A percentile compares a stretch with the other conserved stretches of the same genome.
Conservation (phyloP, 202 grass and related monocot genomes). For the Dendrocalamus latiflorus region DNA sequence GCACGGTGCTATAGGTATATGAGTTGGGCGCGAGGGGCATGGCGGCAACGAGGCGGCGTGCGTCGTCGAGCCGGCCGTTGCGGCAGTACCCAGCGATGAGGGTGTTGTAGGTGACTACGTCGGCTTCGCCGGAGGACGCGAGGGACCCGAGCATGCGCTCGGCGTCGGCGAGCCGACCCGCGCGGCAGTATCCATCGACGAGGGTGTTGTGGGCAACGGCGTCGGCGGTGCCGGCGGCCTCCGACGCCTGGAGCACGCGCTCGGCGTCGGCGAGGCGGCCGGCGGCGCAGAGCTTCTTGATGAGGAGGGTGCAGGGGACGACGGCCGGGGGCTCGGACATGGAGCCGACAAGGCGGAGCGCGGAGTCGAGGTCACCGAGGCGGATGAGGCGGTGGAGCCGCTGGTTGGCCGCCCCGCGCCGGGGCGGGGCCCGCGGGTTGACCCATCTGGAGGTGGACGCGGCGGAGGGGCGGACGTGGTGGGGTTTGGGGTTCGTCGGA, state of each 20-base stretch:
- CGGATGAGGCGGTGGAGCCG: background rate
- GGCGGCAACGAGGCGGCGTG: constrained; percentile 9
- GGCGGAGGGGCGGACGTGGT: background rate
- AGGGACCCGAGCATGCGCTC: constrained; percentile 24
- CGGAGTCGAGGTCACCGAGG: background rate
- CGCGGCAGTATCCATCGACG: constrained; percentile 30
- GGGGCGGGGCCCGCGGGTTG: background rate
- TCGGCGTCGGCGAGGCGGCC: background rate
- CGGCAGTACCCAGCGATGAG: constrained; percentile 35
- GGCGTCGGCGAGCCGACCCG: background rate
- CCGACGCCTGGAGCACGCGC: background rate
- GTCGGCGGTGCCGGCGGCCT: background rate
- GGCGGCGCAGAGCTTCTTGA: constrained; percentile 13
- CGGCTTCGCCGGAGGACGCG: constrained; percentile 24
- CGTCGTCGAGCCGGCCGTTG: constrained; percentile 17
- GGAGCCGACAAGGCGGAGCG: background rate
- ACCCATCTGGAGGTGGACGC: constrained; percentile 4
- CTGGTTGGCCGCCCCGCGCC: background rate
- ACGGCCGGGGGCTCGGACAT: background rate
- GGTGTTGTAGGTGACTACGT: constrained; percentile 26
- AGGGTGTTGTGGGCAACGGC: constrained; percentile 1
- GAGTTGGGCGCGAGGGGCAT: constrained; percentile 31
- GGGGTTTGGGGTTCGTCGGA: background rate
- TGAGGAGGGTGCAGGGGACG: constrained; percentile 1
- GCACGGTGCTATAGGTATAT: constrained; percentile 28